These are phyloP conservation scores for Cryptosporidium sp. DNA, from an alignment of 169 alveolate species.

Conservation along the genomic window DNA sequence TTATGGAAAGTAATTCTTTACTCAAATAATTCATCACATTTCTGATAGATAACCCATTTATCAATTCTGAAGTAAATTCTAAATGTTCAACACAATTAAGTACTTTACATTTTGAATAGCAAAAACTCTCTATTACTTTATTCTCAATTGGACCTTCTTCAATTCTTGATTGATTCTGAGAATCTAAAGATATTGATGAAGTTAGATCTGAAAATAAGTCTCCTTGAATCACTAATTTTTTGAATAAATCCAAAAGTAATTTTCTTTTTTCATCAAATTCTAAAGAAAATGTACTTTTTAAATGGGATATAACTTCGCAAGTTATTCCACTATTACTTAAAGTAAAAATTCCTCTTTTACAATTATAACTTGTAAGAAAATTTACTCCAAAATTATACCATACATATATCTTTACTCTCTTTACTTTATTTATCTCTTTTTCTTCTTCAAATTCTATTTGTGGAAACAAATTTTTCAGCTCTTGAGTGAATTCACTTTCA, in stretches of 20 bases:
- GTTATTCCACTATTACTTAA: background rate
- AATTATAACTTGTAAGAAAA: constrained; percentile 30
- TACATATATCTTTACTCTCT: constrained; percentile 9
- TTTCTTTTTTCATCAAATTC: background rate
- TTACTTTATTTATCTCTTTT: background rate
- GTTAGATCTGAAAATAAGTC: background rate
- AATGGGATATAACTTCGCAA: constrained; percentile 40
- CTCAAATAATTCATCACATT: constrained; percentile 15
- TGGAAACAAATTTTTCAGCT: background rate
- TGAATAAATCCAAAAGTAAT: constrained; percentile 16
- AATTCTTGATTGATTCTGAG: background rate
- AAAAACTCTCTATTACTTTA: background rate
- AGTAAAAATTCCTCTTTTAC: constrained; percentile 38
- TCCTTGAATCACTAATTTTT: background rate
- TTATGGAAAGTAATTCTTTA: constrained; percentile 3
- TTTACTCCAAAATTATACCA: constrained; percentile 48
- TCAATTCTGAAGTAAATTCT: background rate
- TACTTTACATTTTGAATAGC: constrained; percentile 19
- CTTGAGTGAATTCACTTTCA: background rate
- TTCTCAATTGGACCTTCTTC: background rate
- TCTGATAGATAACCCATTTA: background rate
- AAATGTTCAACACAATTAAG: constrained; percentile 43
- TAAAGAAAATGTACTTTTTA: background rate
- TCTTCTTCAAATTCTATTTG: background rate
- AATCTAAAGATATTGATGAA: background rate